These are phyloP conservation scores for Yamadazyma philogaea DNA, from an alignment of 805 yeast species.

Conservation along the genomic window DNA sequence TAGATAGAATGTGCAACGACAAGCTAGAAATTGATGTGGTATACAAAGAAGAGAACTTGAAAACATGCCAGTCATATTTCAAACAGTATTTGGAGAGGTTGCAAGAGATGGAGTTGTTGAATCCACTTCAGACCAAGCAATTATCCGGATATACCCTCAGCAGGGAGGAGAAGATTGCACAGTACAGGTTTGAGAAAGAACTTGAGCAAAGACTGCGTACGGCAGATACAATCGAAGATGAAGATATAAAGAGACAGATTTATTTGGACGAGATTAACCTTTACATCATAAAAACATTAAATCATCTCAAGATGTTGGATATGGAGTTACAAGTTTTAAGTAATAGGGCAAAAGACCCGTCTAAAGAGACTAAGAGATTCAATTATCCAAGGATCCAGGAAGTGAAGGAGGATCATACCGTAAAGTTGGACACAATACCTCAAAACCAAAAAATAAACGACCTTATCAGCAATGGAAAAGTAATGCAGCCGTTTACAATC, in stretches of 20 bases:
- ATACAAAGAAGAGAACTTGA: slow-evolving; percentile 26
- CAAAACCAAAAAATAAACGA: slow-evolving; percentile 22
- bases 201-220: slow-evolving; percentile 41
- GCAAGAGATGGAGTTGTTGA: slow-evolving; percentile 36
- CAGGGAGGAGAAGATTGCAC: slow-evolving; percentile 71
- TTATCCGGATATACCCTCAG: slow-evolving; percentile 25
- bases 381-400: background rate
- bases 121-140: slow-evolving; percentile 15
- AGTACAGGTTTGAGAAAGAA: slow-evolving; percentile 58
- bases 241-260: slow-evolving; percentile 57
- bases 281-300: slow-evolving; percentile 52
- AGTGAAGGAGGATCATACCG: slow-evolving; percentile 46
- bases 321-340: slow-evolving; percentile 67
- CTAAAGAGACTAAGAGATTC: slow-evolving; percentile 8
- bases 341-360: slow-evolving; percentile 31
- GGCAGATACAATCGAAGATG: slow-evolving; percentile 43
- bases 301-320: slow-evolving; percentile 51
- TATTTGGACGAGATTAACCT: slow-evolving; percentile 55
- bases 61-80: slow-evolving; percentile 37
- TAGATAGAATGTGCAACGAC: slow-evolving; percentile 21
- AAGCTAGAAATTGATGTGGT: slow-evolving; percentile 18
- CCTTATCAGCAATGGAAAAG: slow-evolving; percentile 70
- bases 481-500: slow-evolving; percentile 80
- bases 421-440: slow-evolving; percentile 55
- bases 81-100: slow-evolving; percentile 46